phyloP scores from a whole-genome alignment of 257 asterid genomes.

The Capsicum chinense region DNA sequence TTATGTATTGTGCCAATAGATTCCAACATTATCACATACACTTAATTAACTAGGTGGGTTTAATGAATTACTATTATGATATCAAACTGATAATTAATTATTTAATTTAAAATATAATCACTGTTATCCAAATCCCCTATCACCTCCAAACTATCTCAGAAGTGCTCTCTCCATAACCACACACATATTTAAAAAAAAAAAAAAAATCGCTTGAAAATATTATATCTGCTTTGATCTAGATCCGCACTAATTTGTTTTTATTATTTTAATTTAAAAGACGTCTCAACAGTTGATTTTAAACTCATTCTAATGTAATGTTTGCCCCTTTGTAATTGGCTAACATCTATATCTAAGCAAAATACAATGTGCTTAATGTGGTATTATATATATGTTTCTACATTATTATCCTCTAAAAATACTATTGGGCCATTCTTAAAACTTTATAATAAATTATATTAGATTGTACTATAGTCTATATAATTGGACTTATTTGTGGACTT shows the following conservation, averaged over 20 bases:
- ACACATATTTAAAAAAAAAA: background rate
- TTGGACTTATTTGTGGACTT: background rate
- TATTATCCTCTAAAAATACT: background rate
- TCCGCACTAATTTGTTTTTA: no score
- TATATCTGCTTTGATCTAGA: no score
- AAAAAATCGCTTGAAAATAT: background rate
- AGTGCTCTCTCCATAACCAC: slow-evolving; percentile 10
- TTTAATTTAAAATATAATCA: background rate
- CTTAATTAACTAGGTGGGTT: background rate
- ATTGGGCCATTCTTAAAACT: background rate
- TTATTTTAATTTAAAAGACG: no score
- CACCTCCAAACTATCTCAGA: background rate
- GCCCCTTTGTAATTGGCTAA: no score
- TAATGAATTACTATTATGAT: background rate
- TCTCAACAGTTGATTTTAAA: no score
- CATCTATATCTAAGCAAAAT: background rate
- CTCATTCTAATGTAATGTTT: no score
- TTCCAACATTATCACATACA: slow-evolving; percentile 22
- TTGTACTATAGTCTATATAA: background rate
- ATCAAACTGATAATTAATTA: background rate
- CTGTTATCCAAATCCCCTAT: background rate
- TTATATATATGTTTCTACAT: background rate
- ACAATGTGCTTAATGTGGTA: background rate
- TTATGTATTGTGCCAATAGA: background rate
- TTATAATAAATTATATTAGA: background rate